Conservation (phyloP, 108 stramenopile species). For the Parmales sp. region DNA sequence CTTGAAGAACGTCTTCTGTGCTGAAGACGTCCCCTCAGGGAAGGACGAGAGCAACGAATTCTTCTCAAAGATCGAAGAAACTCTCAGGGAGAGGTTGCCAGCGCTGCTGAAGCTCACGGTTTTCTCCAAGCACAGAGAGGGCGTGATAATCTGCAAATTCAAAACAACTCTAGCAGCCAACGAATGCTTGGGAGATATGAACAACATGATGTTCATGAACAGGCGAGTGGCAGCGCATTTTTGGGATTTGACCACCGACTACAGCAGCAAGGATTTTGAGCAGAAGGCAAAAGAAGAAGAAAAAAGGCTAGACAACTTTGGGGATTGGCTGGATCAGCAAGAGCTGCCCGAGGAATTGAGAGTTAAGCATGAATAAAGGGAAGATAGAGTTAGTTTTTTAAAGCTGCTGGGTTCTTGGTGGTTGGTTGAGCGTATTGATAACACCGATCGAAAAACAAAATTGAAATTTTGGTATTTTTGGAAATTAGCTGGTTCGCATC, state of each 20-base stretch:
- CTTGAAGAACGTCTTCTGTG: conserved; percentile 68
- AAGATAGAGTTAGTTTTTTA: no score
- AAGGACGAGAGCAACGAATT: conserved; percentile 33
- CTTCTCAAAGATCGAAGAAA: conserved; percentile 49
- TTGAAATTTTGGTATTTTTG: no score
- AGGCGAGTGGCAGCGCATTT: conserved; percentile 48
- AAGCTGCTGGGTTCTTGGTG: no score
- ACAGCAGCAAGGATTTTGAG: conserved; percentile 49
- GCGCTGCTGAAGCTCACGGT: conserved; percentile 86
- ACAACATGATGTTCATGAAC: conserved; percentile 48
- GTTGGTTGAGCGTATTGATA: no score
- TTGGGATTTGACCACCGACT: conserved; percentile 95
- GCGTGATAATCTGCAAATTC: conserved; percentile 82
- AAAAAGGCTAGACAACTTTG: conserved; percentile 83
- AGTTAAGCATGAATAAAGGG: not conserved
- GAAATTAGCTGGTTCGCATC: no score
- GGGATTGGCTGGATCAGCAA: conserved; percentile 86
- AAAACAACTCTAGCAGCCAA: conserved; percentile 62
- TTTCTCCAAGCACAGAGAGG: conserved; percentile 61
- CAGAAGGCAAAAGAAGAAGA: conserved; percentile 54
- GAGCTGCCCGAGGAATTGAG: conserved; percentile 78
- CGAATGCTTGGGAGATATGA: conserved; percentile 59
- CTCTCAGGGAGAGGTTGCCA: conserved; percentile 58
- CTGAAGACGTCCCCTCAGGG: conserved; percentile 27
- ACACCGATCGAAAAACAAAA: no score